Base-by-base conservation (phyloP, 2,329 filamentous ascomycete genomes). In the Colletotrichum simmondsii region DNA sequence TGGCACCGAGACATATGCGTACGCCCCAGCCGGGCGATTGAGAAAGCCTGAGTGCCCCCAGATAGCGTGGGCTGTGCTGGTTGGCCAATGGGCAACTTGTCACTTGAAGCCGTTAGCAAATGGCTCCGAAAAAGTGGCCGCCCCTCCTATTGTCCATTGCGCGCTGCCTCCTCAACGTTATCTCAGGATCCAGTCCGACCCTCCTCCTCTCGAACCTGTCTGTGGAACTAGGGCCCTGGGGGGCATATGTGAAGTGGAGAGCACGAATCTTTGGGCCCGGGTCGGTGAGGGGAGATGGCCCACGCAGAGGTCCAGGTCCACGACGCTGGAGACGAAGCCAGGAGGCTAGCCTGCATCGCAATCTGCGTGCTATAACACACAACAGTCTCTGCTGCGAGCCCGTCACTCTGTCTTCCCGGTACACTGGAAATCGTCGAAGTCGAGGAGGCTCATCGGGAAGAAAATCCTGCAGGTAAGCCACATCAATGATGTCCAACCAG, bases 41-140 rank as follows among this genome's bases (percentile, higher is more conserved):
- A 67, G 49, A 37, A 62, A 49, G 42, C 62, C 56, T 56, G 68
- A 54, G 56, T 24, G 37, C 54, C 58, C 58, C 66, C 70, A 65
- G 70, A 72, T 72, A 72, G 70, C 70, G 56, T 42, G 26, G 56
- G 60, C 14, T 22, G 60, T 37, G 70, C 66, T 72, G 70, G 70
- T 72, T 72, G 70, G 70, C 70, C 70, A 70, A 72, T 57, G 60
- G 46, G 37, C 60, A 37, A 32, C 53, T n/a, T 57, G 60, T 70
- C 66, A 72, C 70, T 70, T 60, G 59, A 72, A 72, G 70, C 56
- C 60, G 70, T 72, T 72, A 70, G 70, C 60, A 70, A 72, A 72
- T 72, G 70, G 60, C 70, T 57, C 60, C 66, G 70, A 65, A 70
- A 70, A 61, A 60, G 60, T 70, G 66, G 70, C 66, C 66, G 70